These are phyloP conservation scores for Eucalyptus melliodora DNA, from an alignment of 345 rosid species.

Conservation along the genomic window DNA sequence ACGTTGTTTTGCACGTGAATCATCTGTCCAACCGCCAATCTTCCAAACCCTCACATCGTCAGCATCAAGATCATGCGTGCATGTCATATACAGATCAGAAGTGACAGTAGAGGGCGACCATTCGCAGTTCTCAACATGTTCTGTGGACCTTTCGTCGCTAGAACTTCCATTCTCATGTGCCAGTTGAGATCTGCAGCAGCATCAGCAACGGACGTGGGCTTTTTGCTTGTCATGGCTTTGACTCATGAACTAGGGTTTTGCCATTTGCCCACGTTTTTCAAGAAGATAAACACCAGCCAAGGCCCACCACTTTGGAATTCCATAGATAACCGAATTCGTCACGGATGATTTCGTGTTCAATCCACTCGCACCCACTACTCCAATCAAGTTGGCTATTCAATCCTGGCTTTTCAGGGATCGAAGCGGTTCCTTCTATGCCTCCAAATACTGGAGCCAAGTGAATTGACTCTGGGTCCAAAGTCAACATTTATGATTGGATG, in stretches of 20 bases:
- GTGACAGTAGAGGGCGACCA: not conserved
- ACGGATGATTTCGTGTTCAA: not conserved
- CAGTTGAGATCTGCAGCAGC: not conserved
- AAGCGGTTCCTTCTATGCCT: not conserved
- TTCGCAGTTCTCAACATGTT: not conserved
- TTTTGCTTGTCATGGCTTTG: not conserved
- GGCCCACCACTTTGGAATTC: not conserved
- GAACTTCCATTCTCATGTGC: not conserved
- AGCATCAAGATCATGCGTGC: not conserved
- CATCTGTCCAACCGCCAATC: not conserved
- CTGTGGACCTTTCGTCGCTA: not conserved
- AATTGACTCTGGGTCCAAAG: no score
- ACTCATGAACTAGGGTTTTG: not conserved
- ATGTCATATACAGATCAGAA: not conserved
- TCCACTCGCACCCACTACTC: not conserved
- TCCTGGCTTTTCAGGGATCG: not conserved
- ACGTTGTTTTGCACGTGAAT: not conserved
- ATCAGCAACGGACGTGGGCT: not conserved
- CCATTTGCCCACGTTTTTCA: not conserved
- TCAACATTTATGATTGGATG: not conserved
- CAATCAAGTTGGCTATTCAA: not conserved
- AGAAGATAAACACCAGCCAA: not conserved
- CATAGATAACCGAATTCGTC: not conserved
- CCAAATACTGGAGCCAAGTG: not conserved
- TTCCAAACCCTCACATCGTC: not conserved